Percentiles rank a stretch among this genome's conserved stretches.
Conservation (phyloP, 208 protist genomes). For the Trypanosomatidae sp. region DNA sequence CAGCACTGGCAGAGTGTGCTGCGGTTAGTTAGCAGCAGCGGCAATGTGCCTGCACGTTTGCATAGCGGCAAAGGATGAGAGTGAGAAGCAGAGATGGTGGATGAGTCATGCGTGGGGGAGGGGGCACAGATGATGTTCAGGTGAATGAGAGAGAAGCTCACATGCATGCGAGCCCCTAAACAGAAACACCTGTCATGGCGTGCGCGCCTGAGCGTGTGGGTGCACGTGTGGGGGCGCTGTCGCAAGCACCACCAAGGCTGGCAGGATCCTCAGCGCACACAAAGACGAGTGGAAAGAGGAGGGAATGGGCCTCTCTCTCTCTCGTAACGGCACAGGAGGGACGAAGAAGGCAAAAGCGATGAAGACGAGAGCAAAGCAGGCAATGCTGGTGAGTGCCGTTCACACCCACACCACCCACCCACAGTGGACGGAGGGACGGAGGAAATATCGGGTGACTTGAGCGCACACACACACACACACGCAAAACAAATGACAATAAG, state of each 20-base stretch:
- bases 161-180: neutral
- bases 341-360: neutral
- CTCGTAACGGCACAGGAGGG: neutral
- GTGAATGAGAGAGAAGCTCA: too few species aligned
- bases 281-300: neutral
- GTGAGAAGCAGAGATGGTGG: neutral
- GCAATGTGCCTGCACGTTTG: neutral
- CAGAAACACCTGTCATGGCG: neutral
- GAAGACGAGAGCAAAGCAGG: neutral
- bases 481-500: neutral
- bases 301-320: too few species aligned
- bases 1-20: neutral
- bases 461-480: neutral
- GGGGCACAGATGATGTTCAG: neutral
- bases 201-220: neutral
- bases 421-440: neutral
- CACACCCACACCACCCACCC: neutral
- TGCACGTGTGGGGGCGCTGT: neutral
- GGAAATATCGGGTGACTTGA: neutral
- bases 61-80: neutral
- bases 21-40: neutral
- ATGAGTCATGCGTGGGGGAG: neutral
- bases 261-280: neutral
- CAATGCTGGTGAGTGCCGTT: neutral
- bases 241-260: neutral